Conservation (phyloP, 108 stramenopile species). For the Conticribra weissflogii region DNA sequence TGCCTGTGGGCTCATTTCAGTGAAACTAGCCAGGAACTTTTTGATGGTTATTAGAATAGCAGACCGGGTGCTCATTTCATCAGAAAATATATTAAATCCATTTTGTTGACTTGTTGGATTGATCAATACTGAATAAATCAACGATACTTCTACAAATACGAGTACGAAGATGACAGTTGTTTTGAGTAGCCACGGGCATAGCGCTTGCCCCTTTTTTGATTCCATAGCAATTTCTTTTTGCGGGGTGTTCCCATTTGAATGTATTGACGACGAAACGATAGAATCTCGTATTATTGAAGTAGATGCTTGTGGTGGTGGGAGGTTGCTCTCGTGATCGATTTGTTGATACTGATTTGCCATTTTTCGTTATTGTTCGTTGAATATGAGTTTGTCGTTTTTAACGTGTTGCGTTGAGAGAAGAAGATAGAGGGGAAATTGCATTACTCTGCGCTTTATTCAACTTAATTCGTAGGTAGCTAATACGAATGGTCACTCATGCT, state of each 20-base stretch:
- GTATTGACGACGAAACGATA: too few relatives aligned
- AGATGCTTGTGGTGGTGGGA: too few relatives aligned
- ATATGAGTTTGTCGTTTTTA: too few relatives aligned
- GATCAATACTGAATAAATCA: neutral
- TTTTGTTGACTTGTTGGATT: neutral
- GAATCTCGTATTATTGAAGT: too few relatives aligned
- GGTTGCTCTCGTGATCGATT: too few relatives aligned
- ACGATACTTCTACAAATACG: neutral
- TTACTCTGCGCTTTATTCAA: too few relatives aligned
- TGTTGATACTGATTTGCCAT: too few relatives aligned
- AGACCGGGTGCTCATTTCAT: neutral
- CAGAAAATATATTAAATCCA: neutral
- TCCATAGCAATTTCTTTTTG: neutral
- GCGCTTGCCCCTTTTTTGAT: neutral
- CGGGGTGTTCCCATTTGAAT: neutral
- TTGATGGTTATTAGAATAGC: neutral
- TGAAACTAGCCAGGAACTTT: neutral
- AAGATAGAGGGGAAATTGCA: too few relatives aligned
- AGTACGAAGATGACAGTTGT: neutral
- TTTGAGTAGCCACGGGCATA: neutral
- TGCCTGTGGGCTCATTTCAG: neutral
- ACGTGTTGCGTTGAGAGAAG: too few relatives aligned
- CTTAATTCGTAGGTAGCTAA: too few relatives aligned
- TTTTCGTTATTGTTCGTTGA: too few relatives aligned
- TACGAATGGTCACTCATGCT: too few relatives aligned